Evolutionary conservation across 805 yeast species (phyloP), one percentile per base, ranked within the genome.

Genomic region (Huiozyma naganishii): DNA sequence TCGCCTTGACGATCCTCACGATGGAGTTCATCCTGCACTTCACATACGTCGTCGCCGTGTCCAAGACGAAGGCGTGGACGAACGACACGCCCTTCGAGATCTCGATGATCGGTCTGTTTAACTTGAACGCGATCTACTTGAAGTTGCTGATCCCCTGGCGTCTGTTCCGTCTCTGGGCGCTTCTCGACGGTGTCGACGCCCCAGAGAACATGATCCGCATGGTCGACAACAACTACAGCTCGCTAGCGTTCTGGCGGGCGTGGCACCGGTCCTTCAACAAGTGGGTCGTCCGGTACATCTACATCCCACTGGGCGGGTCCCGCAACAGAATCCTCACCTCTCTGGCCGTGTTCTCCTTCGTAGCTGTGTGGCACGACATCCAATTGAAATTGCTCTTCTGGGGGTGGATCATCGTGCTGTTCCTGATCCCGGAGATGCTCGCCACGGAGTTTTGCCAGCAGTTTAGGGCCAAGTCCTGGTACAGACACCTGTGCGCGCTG

Each of bases 181-280:
- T 92, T 45, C 52, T 85, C n/a, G 99, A 92, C 62, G 85, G 84
- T 0, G 86, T 90, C 42, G 97, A 92, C 57, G 85, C 97, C 0
- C 97, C 98, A 2, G 99, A 92, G 59, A 92, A 92, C 57, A 92
- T 92, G 97, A 79, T 92, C 45, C 71, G 99, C 46, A 89, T 97
- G 59, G 86, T 92, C 78, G 84, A 87, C 60, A 87, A 92, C 64
- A 92, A 92, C 64, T 92, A 80, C 62, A 83, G 95, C 32, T 92
- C 96, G 0, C 63, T 86, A 48, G 87, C 92, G n/a, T 92, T 92
- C 61, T 92, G 99, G 99, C 74, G 97, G 58, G 95, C 95, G 4
- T 92, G 99, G 99, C 99, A 92, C 64, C 76, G 97, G 57, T 82
- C 95, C 40, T 92, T 71, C 67, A 89, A 90, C 65, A 75, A 83